These are phyloP conservation scores for Mycothermus thermophilus DNA, from an alignment of 495 filamentous ascomycete species.

Conservation along the genomic window DNA sequence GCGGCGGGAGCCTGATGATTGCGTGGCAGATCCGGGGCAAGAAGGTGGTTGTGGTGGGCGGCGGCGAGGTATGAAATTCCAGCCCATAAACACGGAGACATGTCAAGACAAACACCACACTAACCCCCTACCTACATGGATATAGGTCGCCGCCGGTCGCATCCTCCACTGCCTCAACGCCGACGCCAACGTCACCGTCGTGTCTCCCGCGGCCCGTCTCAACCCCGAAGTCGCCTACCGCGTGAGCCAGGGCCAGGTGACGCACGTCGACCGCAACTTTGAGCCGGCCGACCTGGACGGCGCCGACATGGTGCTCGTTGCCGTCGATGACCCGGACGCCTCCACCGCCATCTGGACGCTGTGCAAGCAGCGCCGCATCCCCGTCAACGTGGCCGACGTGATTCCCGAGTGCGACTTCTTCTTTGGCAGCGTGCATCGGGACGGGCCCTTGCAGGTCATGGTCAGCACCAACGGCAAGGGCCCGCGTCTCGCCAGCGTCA, in stretches of 20 bases:
- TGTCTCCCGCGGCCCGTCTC: slow-evolving; percentile 65
- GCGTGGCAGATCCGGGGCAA: slow-evolving; percentile 89
- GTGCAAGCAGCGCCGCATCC: slow-evolving; percentile 70
- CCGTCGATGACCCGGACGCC: slow-evolving; percentile 81
- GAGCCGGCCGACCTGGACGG: slow-evolving; percentile 62
- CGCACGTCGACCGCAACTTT: slow-evolving; percentile 70
- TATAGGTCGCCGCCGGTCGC: slow-evolving; percentile 83
- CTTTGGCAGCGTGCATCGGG: slow-evolving; percentile 87
- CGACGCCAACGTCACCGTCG: slow-evolving; percentile 76
- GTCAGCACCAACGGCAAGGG: slow-evolving; percentile 96
- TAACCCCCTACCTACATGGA: neutral
- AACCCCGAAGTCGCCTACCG: slow-evolving; percentile 80
- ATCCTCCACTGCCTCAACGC: slow-evolving; percentile 89
- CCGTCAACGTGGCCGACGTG: slow-evolving; percentile 93
- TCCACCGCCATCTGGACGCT: slow-evolving; percentile 81
- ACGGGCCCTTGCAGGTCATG: slow-evolving; percentile 95
- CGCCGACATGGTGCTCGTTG: slow-evolving; percentile 67
- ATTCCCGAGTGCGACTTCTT: slow-evolving; percentile 97
- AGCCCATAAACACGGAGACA: too few species aligned
- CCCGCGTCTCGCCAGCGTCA: slow-evolving; percentile 75
- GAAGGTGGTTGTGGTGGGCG: slow-evolving; percentile 73
- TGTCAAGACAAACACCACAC: neutral
- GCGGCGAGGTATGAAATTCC: slow-evolving; percentile 65
- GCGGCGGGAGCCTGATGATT: slow-evolving; percentile 81
- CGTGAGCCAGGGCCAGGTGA: slow-evolving; percentile 55